Conservation (phyloP, 257 asterid genomes). For the Solanum pinnatisectum region DNA sequence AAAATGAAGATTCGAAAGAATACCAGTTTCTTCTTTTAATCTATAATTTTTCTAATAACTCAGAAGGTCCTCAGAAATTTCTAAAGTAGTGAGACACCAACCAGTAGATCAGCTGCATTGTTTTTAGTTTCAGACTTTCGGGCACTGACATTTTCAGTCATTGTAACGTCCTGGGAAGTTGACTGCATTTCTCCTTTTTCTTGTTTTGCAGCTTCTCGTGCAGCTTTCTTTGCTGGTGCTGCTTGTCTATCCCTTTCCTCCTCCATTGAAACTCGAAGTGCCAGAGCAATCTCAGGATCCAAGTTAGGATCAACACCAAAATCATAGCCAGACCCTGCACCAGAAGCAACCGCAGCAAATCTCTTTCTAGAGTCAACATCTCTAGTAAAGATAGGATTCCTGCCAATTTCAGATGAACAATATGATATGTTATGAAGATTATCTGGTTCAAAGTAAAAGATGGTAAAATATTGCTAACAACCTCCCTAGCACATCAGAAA, state of each 20-base stretch:
- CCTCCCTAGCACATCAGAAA: slow-evolving; percentile 49
- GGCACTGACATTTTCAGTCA: slow-evolving; percentile 58
- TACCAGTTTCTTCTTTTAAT: background rate
- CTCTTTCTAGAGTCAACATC: slow-evolving; percentile 92
- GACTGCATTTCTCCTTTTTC: slow-evolving; percentile 62
- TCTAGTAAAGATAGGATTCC: slow-evolving; percentile 90
- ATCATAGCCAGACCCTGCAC: slow-evolving; percentile 66
- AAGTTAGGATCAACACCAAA: slow-evolving; percentile 93
- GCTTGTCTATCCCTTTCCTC: slow-evolving; percentile 99
- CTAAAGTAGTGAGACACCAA: slow-evolving; percentile 11
- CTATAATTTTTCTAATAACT: background rate
- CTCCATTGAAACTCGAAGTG: slow-evolving; percentile 96
- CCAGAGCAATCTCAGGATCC: slow-evolving; percentile 98
- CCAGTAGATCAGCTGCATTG: slow-evolving; percentile 55
- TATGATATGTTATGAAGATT: background rate
- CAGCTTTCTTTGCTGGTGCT: slow-evolving; percentile 88
- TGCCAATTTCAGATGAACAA: slow-evolving; percentile 15
- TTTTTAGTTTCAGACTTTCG: slow-evolving; percentile 61
- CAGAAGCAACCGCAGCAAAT: slow-evolving; percentile 60
- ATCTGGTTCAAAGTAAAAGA: background rate
- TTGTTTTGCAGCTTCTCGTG: slow-evolving; percentile 64
- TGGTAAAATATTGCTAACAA: background rate
- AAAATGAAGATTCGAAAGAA: background rate
- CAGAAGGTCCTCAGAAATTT: background rate
- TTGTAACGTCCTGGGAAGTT: slow-evolving; percentile 55